Evolutionary conservation across 2,329 filamentous ascomycete species (phyloP).

Genomic region (Aciculosporium take): DNA sequence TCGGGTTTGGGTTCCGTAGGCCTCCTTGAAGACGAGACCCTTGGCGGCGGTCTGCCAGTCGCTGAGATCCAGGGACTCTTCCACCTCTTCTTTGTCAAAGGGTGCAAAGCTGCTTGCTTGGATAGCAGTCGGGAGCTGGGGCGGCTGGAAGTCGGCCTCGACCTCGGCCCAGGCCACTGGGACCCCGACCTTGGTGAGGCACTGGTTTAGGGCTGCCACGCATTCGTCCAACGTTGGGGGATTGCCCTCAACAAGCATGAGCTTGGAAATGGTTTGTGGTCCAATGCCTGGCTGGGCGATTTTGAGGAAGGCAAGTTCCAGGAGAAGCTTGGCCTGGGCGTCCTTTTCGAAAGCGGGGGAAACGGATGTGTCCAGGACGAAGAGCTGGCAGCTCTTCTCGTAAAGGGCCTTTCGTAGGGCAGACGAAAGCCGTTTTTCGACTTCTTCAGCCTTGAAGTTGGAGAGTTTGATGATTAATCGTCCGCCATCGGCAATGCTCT

Average conservation of each 20-base stretch:
- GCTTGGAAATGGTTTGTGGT: constrained; percentile 48
- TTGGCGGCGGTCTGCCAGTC: constrained; percentile 79
- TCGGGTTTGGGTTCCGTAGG: constrained; percentile 57
- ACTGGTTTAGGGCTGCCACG: constrained; percentile 52
- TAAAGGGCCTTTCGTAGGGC: constrained; percentile 57
- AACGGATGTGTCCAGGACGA: constrained; percentile 57
- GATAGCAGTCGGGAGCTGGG: constrained; percentile 47
- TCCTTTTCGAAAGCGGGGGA: constrained; percentile 56
- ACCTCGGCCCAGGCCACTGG: constrained; percentile 68
- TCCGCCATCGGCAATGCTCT: constrained; percentile 54
- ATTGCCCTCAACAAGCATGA: constrained; percentile 44
- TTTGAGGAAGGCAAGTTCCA: constrained; percentile 73
- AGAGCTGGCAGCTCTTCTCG: constrained; percentile 56
- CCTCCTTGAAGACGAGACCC: constrained; percentile 86
- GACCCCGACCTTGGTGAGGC: constrained; percentile 59
- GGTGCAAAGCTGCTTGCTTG: constrained; percentile 68
- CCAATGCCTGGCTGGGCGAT: constrained; percentile 55
- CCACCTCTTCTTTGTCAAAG: constrained; percentile 66
- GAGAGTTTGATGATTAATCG: constrained; percentile 64
- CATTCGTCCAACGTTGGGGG: constrained; percentile 36
- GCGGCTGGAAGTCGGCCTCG: constrained; percentile 28
- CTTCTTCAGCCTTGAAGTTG: constrained; percentile 71
- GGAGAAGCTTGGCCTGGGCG: constrained; percentile 50
- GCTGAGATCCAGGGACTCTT: constrained; percentile 49
- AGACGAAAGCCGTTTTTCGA: constrained; percentile 72